Conservation (phyloP, 352 stramenopile genomes). For the Globisporangium sylvaticum region DNA sequence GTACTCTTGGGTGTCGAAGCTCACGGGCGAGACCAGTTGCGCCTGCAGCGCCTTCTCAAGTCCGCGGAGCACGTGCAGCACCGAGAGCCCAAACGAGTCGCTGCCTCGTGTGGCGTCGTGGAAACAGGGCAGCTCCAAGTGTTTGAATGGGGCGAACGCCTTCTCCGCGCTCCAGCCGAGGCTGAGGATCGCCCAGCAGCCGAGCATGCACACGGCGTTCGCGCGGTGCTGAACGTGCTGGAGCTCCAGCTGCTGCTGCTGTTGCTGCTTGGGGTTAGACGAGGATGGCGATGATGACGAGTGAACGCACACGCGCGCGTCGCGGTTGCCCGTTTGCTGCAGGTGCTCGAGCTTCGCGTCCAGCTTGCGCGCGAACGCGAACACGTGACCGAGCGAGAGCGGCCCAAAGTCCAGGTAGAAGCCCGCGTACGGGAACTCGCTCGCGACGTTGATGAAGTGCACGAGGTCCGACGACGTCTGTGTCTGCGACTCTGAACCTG, state of each 20-base stretch:
- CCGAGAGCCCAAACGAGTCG: slow-evolving; percentile 25
- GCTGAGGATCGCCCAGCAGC: slow-evolving; percentile 65
- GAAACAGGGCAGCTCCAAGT: slow-evolving; percentile 28
- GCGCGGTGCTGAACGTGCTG: slow-evolving; percentile 54
- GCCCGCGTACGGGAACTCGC: slow-evolving; percentile 88
- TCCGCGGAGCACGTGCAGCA: slow-evolving; percentile 26
- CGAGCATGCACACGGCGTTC: slow-evolving; percentile 89
- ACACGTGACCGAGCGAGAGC: slow-evolving; percentile 90
- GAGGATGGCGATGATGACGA: background rate
- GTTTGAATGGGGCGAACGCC: slow-evolving; percentile 47
- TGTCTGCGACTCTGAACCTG: background rate
- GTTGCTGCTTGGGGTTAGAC: background rate
- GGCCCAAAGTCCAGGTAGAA: slow-evolving; percentile 96
- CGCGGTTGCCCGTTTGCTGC: slow-evolving; percentile 8
- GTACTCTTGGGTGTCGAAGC: slow-evolving; percentile 19
- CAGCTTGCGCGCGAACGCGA: slow-evolving; percentile 79
- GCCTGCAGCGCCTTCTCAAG: slow-evolving; percentile 57
- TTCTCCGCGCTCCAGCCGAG: slow-evolving; percentile 52
- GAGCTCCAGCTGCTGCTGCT: background rate
- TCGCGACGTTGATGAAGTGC: slow-evolving; percentile 25
- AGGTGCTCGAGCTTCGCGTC: slow-evolving; percentile 53
- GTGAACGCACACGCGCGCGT: slow-evolving; percentile 70
- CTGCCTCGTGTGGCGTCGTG: slow-evolving; percentile 24
- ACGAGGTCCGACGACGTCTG: slow-evolving; percentile 3
- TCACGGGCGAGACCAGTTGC: slow-evolving; percentile 77